Evolutionary conservation across 805 yeast species (phyloP), one percentile per base, ranked within the genome.

Genomic region (Dipodascopsis uninucleata): DNA sequence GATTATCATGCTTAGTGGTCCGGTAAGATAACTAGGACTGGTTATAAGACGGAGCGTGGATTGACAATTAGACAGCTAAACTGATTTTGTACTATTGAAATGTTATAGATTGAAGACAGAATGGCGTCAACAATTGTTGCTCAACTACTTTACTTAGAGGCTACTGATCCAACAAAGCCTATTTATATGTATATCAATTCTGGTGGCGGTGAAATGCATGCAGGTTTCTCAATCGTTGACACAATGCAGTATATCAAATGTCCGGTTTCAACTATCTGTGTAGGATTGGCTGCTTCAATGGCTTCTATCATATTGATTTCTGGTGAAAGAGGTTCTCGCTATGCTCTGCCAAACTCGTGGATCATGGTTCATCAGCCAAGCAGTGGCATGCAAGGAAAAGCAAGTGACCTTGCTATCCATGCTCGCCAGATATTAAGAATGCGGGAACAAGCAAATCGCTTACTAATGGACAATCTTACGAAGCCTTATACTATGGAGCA

Each of bases 261-360:
- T 21, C 65, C 65, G 7, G 64, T 64, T 4, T 59, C 64, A 5
- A 64, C 68, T 2, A 64, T 64, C 28, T 65, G 68, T 34, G 56
- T 64, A 6, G 68, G 68, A 2, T 61, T 62, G 31, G 66, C 66
- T 3, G 64, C 62, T 28, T 63, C 67, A 3, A 63, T 64, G 68
- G 68, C 58, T 2, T 60, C 66, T 3, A 43, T 64, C 23, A 48
- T 64, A 14, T 47, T 64, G 2, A 59, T 61, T 24, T 55, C 63
- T 5, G 68, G 68, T 9, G 58, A 47, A 12, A 39, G 41, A n/a
- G 65, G 65, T 1, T 50, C 52, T 28, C 44, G 68, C 23, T 59
- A 59, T 43, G 55, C 62, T 5, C 43, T 64, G 31, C 68, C 67
- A 17, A 59, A 64, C 36, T 57, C 66, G 1, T 53, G 59, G 31